A percentile compares a stretch with the other conserved stretches of the same genome.
phyloP scores from a whole-genome alignment of 2,329 filamentous ascomycete species.

The Cryphonectria nitschkei region DNA sequence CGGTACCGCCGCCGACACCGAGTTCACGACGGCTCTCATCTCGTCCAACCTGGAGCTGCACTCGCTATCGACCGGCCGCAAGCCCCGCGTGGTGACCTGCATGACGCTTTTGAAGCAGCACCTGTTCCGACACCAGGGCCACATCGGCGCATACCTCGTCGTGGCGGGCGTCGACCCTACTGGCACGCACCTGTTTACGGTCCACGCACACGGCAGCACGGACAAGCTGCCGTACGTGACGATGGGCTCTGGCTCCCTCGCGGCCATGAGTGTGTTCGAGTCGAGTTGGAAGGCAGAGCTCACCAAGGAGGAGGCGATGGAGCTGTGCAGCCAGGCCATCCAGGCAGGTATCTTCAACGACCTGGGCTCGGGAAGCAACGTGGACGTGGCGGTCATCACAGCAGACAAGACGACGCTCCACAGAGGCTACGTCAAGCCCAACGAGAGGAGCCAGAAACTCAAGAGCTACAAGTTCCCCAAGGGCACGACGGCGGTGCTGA shows the following conservation, averaged over 20 bases:
- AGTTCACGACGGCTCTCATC: conserved; percentile 98
- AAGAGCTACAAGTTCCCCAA: conserved; percentile 88
- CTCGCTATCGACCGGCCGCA: conserved; percentile 92
- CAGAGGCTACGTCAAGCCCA: conserved; percentile 91
- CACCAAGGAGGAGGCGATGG: conserved; percentile 78
- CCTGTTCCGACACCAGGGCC: conserved; percentile 95
- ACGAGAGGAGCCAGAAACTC: conserved; percentile 87
- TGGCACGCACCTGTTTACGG: conserved; percentile 92
- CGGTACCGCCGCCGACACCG: conserved; percentile 95
- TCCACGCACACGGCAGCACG: conserved; percentile 96
- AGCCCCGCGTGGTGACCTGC: conserved; percentile 95
- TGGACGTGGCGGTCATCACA: conserved; percentile 95
- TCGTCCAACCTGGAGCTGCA: conserved; percentile 98
- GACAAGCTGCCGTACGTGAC: conserved; percentile 99
- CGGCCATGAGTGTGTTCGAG: conserved; percentile 98
- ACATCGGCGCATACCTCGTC: conserved; percentile 97
- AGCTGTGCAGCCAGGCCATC: conserved; percentile 84
- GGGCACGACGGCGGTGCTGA: conserved; percentile 93
- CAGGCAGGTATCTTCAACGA: conserved; percentile 99
- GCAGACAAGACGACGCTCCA: conserved; percentile 91
- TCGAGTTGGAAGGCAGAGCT: conserved; percentile 86
- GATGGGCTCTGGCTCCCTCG: conserved; percentile 95
- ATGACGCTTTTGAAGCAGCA: conserved; percentile 99
- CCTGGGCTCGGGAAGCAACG: conserved; percentile 93
- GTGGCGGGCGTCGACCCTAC: conserved; percentile 97